phyloP scores from a whole-genome alignment of 225 moss, liverwort and hornwort species.

The Pleurozium schreberi region DNA sequence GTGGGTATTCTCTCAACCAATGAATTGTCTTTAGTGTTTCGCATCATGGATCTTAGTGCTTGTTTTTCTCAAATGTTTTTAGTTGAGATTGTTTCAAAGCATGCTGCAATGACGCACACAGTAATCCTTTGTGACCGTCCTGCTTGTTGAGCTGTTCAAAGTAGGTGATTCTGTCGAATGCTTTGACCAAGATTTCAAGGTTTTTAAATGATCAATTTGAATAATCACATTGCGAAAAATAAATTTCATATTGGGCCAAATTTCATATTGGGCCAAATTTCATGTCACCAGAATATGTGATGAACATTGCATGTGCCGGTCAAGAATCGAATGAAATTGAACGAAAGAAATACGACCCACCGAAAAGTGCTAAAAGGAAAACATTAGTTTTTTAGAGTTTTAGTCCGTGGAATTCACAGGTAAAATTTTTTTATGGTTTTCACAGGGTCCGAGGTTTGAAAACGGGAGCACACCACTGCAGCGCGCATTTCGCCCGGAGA shows the following conservation, averaged over 20 bases:
- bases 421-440: neutral
- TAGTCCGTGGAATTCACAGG: neutral
- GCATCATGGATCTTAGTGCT: neutral
- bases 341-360: neutral
- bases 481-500: conserved; percentile 19
- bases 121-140: neutral
- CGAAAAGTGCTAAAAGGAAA: neutral
- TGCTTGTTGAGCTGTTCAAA: neutral
- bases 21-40: neutral
- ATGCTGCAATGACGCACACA: neutral
- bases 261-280: neutral
- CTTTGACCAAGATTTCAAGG: neutral
- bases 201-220: neutral
- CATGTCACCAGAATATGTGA: neutral
- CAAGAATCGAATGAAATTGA: neutral
- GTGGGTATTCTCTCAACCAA: neutral
- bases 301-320: neutral
- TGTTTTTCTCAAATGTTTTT: neutral
- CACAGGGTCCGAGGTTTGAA: conserved; percentile 25
- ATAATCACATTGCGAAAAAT: neutral
- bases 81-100: neutral
- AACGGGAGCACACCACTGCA: conserved; percentile 18
- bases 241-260: neutral
- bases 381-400: neutral
- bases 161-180: neutral